Evolutionary conservation across 2,329 filamentous ascomycete species (phyloP).

Genomic region (Aspergillus aculeatus): DNA sequence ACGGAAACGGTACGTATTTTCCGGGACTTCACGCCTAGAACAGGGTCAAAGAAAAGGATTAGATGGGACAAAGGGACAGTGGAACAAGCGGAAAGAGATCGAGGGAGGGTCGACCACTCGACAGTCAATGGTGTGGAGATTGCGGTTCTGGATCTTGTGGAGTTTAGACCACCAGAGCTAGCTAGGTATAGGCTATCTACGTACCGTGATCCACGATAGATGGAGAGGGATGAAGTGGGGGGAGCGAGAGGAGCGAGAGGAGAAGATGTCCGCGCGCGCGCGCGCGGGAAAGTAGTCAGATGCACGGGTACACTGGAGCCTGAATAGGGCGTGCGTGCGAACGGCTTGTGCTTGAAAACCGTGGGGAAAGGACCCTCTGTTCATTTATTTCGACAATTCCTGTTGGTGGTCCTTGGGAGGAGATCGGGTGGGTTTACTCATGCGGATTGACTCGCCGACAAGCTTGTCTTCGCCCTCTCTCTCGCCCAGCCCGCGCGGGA

Average conservation of each 20-base stretch:
- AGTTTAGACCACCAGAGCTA: not conserved
- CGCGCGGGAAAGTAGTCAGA: not conserved
- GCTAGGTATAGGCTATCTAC: too few species aligned
- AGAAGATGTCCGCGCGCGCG: not conserved
- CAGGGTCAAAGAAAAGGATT: too few species aligned
- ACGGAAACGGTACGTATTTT: too few species aligned
- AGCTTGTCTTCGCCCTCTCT: not conserved
- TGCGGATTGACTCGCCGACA: not conserved
- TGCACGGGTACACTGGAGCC: not conserved
- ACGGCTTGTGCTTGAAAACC: not conserved
- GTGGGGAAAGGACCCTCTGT: not conserved
- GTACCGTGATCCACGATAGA: not conserved
- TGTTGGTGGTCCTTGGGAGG: not conserved
- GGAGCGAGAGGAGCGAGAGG: not conserved
- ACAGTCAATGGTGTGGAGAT: too few species aligned
- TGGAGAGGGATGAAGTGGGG: too few species aligned
- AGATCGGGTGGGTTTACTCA: not conserved
- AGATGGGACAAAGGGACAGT: too few species aligned
- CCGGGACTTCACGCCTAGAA: too few species aligned
- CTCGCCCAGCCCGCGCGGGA: too few species aligned
- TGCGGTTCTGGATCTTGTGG: not conserved
- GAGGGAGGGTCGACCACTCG: too few species aligned
- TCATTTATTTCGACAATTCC: not conserved
- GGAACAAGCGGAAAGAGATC: too few species aligned
- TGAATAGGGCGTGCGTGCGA: not conserved